Evolutionary conservation across 352 stramenopile species (phyloP).

Genomic region (Hyaloperonospora arabidopsidis): DNA sequence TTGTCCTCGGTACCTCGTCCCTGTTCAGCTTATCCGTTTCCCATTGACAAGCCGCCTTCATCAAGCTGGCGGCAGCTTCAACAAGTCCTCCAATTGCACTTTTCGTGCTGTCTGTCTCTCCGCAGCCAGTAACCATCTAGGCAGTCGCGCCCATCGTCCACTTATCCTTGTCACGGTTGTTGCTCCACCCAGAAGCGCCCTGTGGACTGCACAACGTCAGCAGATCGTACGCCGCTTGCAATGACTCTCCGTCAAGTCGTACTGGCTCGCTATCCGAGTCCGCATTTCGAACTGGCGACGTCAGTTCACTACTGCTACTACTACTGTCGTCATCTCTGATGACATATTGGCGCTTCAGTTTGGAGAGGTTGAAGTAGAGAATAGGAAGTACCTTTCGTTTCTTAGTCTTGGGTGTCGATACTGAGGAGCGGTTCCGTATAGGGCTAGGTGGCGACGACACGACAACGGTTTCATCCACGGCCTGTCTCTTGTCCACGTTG

Average conservation of each 20-base stretch:
- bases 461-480: constrained; percentile 12
- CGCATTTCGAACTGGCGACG: constrained; percentile 14
- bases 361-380: constrained; percentile 77
- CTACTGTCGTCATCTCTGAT: constrained; percentile 11
- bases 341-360: constrained; percentile 38
- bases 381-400: constrained; percentile 65
- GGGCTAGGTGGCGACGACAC: constrained; percentile 16
- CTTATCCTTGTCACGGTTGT: too few relatives aligned
- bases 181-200: not conserved
- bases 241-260: constrained; percentile 52
- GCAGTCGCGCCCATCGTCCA: too few relatives aligned
- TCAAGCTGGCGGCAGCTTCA: too few relatives aligned
- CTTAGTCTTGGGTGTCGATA: constrained; percentile 32
- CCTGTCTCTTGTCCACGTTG: constrained; percentile 22
- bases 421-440: constrained; percentile 23
- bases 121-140: too few relatives aligned
- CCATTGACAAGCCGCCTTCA: too few relatives aligned
- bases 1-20: too few relatives aligned
- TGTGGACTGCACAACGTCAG: constrained; percentile 41
- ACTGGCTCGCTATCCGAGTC: constrained; percentile 27
- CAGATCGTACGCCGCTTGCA: constrained; percentile 63
- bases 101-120: too few relatives aligned
- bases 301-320: constrained; percentile 18
- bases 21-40: too few relatives aligned
- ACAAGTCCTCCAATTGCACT: too few relatives aligned